Evolutionary conservation across 805 yeast genomes (phyloP), one percentile per base, ranked within the genome.

Genomic region (Starmerella bombi): DNA sequence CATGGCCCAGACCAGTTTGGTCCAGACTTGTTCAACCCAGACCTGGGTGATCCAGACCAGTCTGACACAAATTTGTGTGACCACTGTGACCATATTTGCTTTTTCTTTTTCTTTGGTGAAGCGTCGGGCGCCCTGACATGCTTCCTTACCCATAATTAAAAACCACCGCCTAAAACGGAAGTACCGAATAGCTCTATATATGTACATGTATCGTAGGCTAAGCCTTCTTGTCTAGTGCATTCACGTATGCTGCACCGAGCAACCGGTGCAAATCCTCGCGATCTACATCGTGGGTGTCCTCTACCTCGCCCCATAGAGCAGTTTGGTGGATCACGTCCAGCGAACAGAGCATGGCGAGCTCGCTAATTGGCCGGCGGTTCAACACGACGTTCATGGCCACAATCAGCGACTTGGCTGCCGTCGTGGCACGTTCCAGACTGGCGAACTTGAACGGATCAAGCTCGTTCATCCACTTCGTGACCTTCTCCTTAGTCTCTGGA

Each of bases 221-320:
- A n/a, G n/a, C n/a, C n/a, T n/a, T n/a, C n/a, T n/a, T 8, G 3
- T 33, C 9, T 35, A 44, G 4, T 17, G 45, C 30, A 40, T 44
- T 46, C 29, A 80, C 58, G 3, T 86, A 80, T 22, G 94, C 86
- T 49, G 84, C 72, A 27, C 88, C 76, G 35, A 91, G 69, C 54
- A 77, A 75, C 60, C 96, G 75, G 54, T 83, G 68, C 52, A 93
- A 69, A 52, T 91, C 96, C 30, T 77, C 93, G 59, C 80, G 78
- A 54, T 83, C 93, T n/a, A 91, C 96, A 59, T 91, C 98, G 57
- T 91, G 98, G 2, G 97, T 84, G 56, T 91, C 98, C 62, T 91
- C 97, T 19, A 88, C 97, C 60, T 88, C 96, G 25, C 98, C 98
- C 98, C 98, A 91, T 55, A 77, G 71, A 18, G 74, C 75, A 27